phyloP scores from a whole-genome alignment of 176 grass and related monocot genomes.

The Phoenix roebelenii region DNA sequence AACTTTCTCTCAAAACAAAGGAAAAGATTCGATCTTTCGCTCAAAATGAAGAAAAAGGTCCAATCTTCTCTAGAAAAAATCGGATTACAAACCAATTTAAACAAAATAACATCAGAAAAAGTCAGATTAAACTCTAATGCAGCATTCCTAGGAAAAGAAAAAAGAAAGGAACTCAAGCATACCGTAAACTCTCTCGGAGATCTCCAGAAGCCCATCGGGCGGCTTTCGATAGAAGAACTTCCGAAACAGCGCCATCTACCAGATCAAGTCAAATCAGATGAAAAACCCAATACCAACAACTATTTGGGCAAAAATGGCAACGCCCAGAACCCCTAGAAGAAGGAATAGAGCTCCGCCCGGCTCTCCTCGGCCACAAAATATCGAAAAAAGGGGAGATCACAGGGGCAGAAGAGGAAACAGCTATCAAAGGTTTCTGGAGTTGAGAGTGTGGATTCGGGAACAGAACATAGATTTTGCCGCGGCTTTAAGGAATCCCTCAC shows the following conservation, averaged over 20 bases:
- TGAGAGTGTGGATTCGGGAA: constrained; percentile 20
- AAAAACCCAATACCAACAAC: constrained; percentile 1
- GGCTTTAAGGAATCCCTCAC: constrained; percentile 45
- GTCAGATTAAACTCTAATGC: not conserved
- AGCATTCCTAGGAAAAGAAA: not conserved
- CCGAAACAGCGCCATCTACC: constrained; percentile 75
- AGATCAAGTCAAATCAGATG: constrained; percentile 26
- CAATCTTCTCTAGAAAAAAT: no score
- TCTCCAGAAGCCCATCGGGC: constrained; percentile 91
- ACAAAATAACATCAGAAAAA: constrained; percentile 1
- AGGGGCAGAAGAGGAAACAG: constrained; percentile 6
- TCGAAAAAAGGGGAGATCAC: not conserved
- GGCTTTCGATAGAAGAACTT: constrained; percentile 99
- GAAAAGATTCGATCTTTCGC: no score
- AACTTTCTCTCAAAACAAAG: no score
- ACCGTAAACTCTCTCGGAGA: constrained; percentile 95
- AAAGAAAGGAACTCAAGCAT: constrained; percentile 1
- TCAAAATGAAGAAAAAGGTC: no score
- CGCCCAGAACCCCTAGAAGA: not conserved
- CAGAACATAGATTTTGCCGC: constrained; percentile 31
- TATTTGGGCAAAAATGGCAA: no score
- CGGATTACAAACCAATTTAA: not conserved
- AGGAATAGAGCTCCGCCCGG: constrained; percentile 3
- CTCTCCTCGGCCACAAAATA: not conserved
- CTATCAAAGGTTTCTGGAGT: constrained; percentile 8